Evolutionary conservation across 1,139 yeast genomes (phyloP).

Genomic region (Pichia kudriavzevii): DNA sequence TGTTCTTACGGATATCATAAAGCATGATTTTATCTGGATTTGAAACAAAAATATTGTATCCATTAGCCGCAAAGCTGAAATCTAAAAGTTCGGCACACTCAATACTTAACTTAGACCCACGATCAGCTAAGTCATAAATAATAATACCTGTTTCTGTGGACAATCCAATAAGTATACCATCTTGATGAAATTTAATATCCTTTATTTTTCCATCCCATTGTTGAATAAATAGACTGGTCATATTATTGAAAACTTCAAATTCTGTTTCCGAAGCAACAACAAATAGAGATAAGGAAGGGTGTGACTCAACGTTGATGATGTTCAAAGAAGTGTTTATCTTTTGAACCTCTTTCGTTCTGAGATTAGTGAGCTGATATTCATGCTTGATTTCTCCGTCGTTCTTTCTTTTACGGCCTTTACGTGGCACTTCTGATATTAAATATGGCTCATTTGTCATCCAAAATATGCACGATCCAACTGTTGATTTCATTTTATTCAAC

Average conservation of each 20-base stretch:
- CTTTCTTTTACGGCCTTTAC: slow-evolving; percentile 1
- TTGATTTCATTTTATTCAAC: no score
- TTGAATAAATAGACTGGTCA: slow-evolving; percentile 8
- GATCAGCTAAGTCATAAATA: slow-evolving; percentile 31
- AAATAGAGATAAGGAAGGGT: slow-evolving; percentile 22
- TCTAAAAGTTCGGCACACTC: slow-evolving; percentile 21
- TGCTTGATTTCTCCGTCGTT: slow-evolving; percentile 2
- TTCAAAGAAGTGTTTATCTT: no score
- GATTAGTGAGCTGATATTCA: slow-evolving; percentile 4
- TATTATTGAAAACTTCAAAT: slow-evolving; percentile 14
- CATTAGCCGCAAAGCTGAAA: slow-evolving; percentile 19
- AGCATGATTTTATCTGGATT: not conserved
- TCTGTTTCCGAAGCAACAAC: slow-evolving; percentile 13
- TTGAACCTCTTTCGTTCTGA: slow-evolving; percentile 3
- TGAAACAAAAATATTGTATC: slow-evolving; percentile 9
- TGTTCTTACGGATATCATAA: slow-evolving; percentile 12
- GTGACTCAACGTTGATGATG: slow-evolving; percentile 12
- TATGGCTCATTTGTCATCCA: slow-evolving; percentile 11
- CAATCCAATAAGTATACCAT: slow-evolving; percentile 54
- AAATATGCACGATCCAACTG: no score
- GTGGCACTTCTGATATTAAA: slow-evolving; percentile 1
- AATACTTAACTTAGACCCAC: slow-evolving; percentile 11
- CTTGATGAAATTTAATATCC: slow-evolving; percentile 42
- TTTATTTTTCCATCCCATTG: slow-evolving; percentile 3
- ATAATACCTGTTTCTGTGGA: slow-evolving; percentile 34